phyloP scores from a whole-genome alignment of 192 early-diverging fungal genomes.

The Umbelopsis sp. region DNA sequence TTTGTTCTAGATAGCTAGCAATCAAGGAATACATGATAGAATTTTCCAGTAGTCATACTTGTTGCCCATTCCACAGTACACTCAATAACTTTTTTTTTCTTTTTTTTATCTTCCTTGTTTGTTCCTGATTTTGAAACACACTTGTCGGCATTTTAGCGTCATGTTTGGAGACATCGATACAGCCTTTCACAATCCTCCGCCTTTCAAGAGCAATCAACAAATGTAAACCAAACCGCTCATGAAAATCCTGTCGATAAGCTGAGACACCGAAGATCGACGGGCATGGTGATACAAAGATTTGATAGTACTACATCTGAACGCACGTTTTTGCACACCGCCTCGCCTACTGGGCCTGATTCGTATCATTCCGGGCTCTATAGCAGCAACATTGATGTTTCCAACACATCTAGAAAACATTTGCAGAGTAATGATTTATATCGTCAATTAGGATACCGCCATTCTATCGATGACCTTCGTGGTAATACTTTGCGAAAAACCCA shows the following conservation, averaged over 20 bases:
- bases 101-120: not conserved
- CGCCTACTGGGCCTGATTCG: not conserved
- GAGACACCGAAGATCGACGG: constrained; percentile 20
- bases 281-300: constrained; percentile 19
- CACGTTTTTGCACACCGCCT: not conserved
- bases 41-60: not conserved
- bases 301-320: constrained; percentile 11
- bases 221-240: not conserved
- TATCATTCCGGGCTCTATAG: not conserved
- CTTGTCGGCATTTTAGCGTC: not conserved
- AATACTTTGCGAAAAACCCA: not conserved
- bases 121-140: too few relatives aligned
- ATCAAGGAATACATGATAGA: not conserved
- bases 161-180: constrained; percentile 14
- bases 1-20: too few relatives aligned
- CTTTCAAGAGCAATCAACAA: not conserved
- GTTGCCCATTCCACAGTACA: not conserved
- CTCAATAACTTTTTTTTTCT: not conserved
- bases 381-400: not conserved
- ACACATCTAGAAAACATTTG: too few relatives aligned
- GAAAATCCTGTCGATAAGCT: not conserved
- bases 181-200: constrained; percentile 9
- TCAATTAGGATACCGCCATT: not conserved
- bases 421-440: too few relatives aligned
- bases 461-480: not conserved